phyloP scores from a whole-genome alignment of 768 basidiomycete genomes.

The Chiua virens region DNA sequence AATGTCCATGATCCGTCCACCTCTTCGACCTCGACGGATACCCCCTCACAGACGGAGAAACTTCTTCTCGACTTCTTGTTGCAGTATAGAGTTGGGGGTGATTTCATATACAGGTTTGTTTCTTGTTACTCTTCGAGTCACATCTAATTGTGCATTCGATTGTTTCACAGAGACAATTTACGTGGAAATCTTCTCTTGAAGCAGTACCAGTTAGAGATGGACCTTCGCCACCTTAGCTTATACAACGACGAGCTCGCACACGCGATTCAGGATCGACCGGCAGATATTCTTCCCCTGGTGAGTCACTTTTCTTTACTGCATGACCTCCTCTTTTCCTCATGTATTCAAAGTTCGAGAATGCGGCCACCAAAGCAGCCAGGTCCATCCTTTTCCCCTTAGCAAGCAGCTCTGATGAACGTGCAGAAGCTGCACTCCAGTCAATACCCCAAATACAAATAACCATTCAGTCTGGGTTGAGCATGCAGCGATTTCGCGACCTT shows the following conservation, averaged over 20 bases:
- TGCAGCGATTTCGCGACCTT: conserved; percentile 92
- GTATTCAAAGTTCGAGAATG: conserved; percentile 78
- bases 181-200: conserved; percentile 88
- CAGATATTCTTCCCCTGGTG: conserved; percentile 86
- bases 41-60: conserved; percentile 79
- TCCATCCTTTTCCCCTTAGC: conserved; percentile 80
- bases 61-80: conserved; percentile 83
- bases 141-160: not conserved
- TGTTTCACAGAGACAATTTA: conserved; percentile 66
- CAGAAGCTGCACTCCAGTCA: conserved; percentile 45
- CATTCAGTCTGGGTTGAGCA: conserved; percentile 85
- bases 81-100: conserved; percentile 84
- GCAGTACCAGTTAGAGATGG: conserved; percentile 83
- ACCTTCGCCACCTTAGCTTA: conserved; percentile 72
- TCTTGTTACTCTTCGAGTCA: not conserved
- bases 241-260: conserved; percentile 96
- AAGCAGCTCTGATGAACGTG: conserved; percentile 44
- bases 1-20: conserved; percentile 66
- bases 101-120: conserved; percentile 86
- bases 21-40: conserved; percentile 57
- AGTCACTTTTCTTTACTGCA: conserved; percentile 22
- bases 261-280: conserved; percentile 84
- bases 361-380: conserved; percentile 81
- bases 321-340: not conserved
- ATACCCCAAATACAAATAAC: conserved; percentile 84